Percentiles rank a stretch among this genome's conserved stretches.
These are phyloP conservation scores for Plantago coronopus DNA, from an alignment of 305 asterid genomes.

Conservation along the genomic window DNA sequence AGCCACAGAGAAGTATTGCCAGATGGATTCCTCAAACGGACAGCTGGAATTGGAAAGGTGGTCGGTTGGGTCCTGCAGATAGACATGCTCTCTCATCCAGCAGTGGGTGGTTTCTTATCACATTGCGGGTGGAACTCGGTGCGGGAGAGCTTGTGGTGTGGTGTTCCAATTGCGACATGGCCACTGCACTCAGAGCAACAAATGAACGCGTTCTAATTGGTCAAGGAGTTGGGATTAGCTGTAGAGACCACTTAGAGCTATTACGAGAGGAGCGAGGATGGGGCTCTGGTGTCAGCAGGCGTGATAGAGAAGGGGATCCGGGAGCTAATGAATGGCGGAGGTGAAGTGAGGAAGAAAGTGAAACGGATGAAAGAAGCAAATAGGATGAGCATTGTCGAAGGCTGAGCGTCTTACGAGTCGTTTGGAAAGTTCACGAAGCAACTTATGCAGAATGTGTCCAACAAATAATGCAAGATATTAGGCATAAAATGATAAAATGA, in stretches of 20 bases:
- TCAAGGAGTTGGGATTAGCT: slow-evolving; percentile 52
- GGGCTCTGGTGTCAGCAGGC: slow-evolving; percentile 17
- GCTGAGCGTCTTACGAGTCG: slow-evolving; percentile 27
- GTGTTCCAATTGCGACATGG: slow-evolving; percentile 74
- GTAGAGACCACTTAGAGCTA: slow-evolving; percentile 46
- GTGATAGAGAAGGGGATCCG: slow-evolving; percentile 35
- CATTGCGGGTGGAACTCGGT: slow-evolving; percentile 86
- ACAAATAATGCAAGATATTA: neutral
- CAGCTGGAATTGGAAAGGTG: slow-evolving; percentile 40
- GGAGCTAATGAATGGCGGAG: slow-evolving; percentile 34
- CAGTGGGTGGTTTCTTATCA: slow-evolving; percentile 67
- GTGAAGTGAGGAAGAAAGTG: slow-evolving; percentile 33
- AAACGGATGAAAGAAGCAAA: slow-evolving; percentile 32
- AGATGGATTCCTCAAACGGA: slow-evolving; percentile 54
- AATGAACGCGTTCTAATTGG: slow-evolving; percentile 59
- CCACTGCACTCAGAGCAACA: slow-evolving; percentile 72
- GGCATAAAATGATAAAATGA: too few species aligned
- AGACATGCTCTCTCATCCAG: slow-evolving; percentile 42
- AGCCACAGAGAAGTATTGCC: slow-evolving; percentile 43
- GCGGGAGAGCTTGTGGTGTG: slow-evolving; percentile 64
- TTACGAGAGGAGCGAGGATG: slow-evolving; percentile 28
- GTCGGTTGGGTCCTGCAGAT: slow-evolving; percentile 72
- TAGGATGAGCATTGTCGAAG: slow-evolving; percentile 27
- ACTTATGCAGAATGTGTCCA: slow-evolving; percentile 11
- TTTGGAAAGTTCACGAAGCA: slow-evolving; percentile 25